phyloP scores from a whole-genome alignment of 2,329 filamentous ascomycete genomes.

The Teratosphaeria destructans region DNA sequence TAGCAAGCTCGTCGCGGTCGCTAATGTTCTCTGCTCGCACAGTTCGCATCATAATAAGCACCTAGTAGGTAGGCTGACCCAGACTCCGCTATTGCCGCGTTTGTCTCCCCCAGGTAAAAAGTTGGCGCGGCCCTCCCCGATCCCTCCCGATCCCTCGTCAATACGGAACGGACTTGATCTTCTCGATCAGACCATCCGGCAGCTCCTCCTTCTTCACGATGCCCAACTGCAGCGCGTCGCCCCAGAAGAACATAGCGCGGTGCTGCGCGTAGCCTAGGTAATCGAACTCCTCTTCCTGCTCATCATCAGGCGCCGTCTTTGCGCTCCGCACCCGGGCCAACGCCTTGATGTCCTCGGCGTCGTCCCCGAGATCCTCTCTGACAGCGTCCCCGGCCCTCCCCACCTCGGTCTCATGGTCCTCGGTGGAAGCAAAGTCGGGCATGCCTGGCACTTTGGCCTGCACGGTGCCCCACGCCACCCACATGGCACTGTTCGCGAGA shows the following conservation, averaged over 20 bases:
- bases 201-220: slow-evolving; percentile 67
- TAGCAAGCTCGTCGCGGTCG: not conserved
- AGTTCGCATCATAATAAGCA: not conserved
- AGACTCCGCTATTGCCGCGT: not conserved
- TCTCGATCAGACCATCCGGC: slow-evolving; percentile 52
- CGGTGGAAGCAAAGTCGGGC: slow-evolving; percentile 34
- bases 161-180: slow-evolving; percentile 61
- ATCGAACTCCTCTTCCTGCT: slow-evolving; percentile 69
- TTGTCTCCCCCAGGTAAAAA: not conserved
- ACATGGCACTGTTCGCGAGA: slow-evolving; percentile 74
- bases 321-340: slow-evolving; percentile 7
- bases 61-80: not conserved
- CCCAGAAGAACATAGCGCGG: slow-evolving; percentile 87
- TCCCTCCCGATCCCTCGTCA: slow-evolving; percentile 23
- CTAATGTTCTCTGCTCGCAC: not conserved
- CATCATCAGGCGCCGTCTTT: slow-evolving; percentile 27
- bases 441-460: slow-evolving; percentile 79
- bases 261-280: slow-evolving; percentile 89
- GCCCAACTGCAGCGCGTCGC: slow-evolving; percentile 70
- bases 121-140: not conserved
- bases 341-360: slow-evolving; percentile 9
- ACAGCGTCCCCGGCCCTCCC: slow-evolving; percentile 16
- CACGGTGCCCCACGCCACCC: slow-evolving; percentile 94
- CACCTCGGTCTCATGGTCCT: slow-evolving; percentile 16
- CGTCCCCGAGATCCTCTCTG: slow-evolving; percentile 16